Evolutionary conservation across 2,329 filamentous ascomycete species (phyloP).

Genomic region (Tolypocladium ovalisporum): DNA sequence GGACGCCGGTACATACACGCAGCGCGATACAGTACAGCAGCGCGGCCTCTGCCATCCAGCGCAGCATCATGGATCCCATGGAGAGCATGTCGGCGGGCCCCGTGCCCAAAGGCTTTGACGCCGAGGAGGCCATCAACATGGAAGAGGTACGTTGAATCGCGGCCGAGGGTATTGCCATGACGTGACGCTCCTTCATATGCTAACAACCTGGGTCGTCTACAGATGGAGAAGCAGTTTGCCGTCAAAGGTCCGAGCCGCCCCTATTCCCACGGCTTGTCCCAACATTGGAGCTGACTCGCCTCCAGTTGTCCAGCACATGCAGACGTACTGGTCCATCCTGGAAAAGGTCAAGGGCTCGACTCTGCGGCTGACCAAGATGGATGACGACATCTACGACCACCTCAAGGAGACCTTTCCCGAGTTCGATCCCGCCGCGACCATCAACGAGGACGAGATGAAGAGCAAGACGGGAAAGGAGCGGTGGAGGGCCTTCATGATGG

Average conservation of each 20-base stretch:
- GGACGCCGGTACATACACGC: not conserved
- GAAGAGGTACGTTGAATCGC: conserved; percentile 36
- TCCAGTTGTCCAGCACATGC: conserved; percentile 80
- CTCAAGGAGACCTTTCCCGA: conserved; percentile 85
- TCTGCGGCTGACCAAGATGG: conserved; percentile 82
- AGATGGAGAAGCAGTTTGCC: conserved; percentile 99
- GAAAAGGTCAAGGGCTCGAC: conserved; percentile 82
- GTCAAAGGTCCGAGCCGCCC: conserved; percentile 59
- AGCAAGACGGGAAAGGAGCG: conserved; percentile 88
- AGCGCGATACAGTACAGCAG: not conserved
- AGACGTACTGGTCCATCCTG: conserved; percentile 94
- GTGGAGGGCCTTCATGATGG: conserved; percentile 91
- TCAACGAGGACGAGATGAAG: conserved; percentile 95
- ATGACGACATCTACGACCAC: conserved; percentile 89
- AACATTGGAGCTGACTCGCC: not conserved
- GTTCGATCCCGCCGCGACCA: conserved; percentile 69
- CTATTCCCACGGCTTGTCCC: not conserved
- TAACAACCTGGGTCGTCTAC: conserved; percentile 1
- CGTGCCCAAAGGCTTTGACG: conserved; percentile 46
- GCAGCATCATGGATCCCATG: conserved; percentile 26
- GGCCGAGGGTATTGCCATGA: not conserved
- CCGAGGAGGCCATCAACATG: conserved; percentile 43
- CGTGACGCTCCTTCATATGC: not conserved
- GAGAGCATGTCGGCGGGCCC: conserved; percentile 23
- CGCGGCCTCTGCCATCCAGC: not conserved